Percentiles rank a stretch among this genome's conserved stretches.
Conservation (phyloP, 2,329 filamentous ascomycete species). For the Fusarium pseudograminearum region DNA sequence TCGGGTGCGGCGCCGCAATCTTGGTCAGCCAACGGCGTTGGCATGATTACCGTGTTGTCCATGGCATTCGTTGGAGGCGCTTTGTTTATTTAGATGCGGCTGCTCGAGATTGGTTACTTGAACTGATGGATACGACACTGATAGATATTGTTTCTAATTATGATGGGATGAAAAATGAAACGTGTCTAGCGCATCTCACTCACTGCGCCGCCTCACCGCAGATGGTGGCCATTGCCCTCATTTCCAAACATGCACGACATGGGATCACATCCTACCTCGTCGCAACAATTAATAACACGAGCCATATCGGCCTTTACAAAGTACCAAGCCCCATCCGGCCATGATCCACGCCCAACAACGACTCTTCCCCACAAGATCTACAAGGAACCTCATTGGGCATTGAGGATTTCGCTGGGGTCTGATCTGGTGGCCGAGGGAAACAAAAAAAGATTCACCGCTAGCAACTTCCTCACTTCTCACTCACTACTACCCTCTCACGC, state of each 20-base stretch:
- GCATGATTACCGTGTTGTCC: conserved; percentile 43
- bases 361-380: conserved; percentile 34
- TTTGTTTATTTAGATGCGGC: conserved; percentile 44
- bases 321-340: conserved; percentile 38
- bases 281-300: neutral
- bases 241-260: neutral
- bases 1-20: conserved; percentile 46
- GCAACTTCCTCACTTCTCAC: conserved; percentile 4
- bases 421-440: neutral
- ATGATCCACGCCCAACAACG: conserved; percentile 32
- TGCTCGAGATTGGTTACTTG: neutral
- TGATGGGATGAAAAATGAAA: conserved; percentile 8
- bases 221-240: neutral
- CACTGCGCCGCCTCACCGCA: conserved; percentile 17
- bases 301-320: conserved; percentile 1
- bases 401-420: conserved; percentile 15
- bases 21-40: conserved; percentile 41
- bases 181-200: neutral
- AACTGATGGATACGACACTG: neutral
- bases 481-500: conserved; percentile 6
- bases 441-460: conserved; percentile 37
- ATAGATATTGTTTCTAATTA: conserved; percentile 5
- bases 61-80: conserved; percentile 50
- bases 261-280: conserved; percentile 9
- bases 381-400: conserved; percentile 27